A percentile compares a stretch with the other conserved stretches of the same genome.
Conservation (phyloP, 2,329 filamentous ascomycete species). For the Aspergillus flavus region DNA sequence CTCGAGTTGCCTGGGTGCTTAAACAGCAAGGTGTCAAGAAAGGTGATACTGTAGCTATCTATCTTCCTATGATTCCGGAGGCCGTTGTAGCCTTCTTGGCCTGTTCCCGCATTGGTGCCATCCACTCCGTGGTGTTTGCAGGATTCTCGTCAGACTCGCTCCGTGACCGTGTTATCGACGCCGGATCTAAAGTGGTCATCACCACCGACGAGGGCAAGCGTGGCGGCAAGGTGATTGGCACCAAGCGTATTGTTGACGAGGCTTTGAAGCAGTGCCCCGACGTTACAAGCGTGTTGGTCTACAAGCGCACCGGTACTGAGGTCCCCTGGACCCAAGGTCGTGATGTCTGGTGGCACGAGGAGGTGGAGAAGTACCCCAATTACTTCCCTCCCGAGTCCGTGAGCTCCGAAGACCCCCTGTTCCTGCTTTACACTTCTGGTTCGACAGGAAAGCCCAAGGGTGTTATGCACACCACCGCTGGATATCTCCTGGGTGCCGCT, state of each 20-base stretch:
- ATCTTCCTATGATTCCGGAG: conserved; percentile 98
- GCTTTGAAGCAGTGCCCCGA: conserved; percentile 94
- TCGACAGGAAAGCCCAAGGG: conserved; percentile 99
- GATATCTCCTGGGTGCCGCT: conserved; percentile 91
- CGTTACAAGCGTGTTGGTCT: conserved; percentile 83
- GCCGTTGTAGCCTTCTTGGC: conserved; percentile 89
- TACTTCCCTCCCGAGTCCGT: conserved; percentile 89
- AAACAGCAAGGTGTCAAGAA: conserved; percentile 96
- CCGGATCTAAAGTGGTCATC: conserved; percentile 88
- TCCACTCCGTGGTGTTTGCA: conserved; percentile 97
- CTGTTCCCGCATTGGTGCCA: conserved; percentile 86
- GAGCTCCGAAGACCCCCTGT: conserved; percentile 92
- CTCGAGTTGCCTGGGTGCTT: conserved; percentile 79
- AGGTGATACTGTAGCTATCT: conserved; percentile 95
- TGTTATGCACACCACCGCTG: conserved; percentile 95
- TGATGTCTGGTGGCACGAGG: conserved; percentile 98
- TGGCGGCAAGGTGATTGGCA: conserved; percentile 94
- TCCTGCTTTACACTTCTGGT: conserved; percentile 96
- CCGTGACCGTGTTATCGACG: conserved; percentile 91
- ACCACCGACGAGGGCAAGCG: conserved; percentile 98
- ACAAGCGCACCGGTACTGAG: conserved; percentile 90
- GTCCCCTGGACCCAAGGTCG: conserved; percentile 87
- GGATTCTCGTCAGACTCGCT: conserved; percentile 97
- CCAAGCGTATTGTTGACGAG: conserved; percentile 99
- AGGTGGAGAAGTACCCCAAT: conserved; percentile 92